Conservation (phyloP, 2,329 filamentous ascomycete species). For the Monosporascus sp. region DNA sequence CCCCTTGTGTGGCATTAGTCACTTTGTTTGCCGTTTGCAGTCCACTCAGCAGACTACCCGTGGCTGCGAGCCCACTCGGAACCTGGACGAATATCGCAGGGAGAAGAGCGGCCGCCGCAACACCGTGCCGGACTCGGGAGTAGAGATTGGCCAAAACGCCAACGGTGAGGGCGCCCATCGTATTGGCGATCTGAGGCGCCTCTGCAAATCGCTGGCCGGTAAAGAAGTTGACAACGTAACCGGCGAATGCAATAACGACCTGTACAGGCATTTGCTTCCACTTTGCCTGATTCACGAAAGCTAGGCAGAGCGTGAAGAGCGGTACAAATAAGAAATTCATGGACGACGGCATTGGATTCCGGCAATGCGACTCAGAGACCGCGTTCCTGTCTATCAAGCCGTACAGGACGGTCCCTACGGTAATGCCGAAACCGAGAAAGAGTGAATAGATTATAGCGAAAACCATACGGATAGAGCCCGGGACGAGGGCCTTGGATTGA, state of each 20-base stretch:
- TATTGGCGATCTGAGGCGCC: conserved; percentile 71
- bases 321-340: conserved; percentile 63
- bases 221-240: conserved; percentile 73
- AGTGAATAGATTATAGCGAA: conserved; percentile 68
- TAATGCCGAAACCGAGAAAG: conserved; percentile 67
- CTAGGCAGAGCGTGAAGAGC: conserved; percentile 62
- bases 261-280: conserved; percentile 74
- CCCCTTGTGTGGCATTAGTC: conserved; percentile 26
- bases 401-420: conserved; percentile 49
- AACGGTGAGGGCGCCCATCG: conserved; percentile 69
- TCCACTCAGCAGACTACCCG: conserved; percentile 53
- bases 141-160: conserved; percentile 77
- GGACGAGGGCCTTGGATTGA: conserved; percentile 62
- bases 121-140: conserved; percentile 54
- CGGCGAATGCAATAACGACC: conserved; percentile 66
- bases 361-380: conserved; percentile 36
- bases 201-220: conserved; percentile 58
- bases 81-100: conserved; percentile 78
- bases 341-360: conserved; percentile 38
- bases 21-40: conserved; percentile 52
- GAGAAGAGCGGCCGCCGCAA: conserved; percentile 79
- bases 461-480: conserved; percentile 65
- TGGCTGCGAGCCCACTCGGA: conserved; percentile 55
- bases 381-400: conserved; percentile 42
- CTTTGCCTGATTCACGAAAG: conserved; percentile 76